Base-by-base conservation (phyloP, 2,329 filamentous ascomycete genomes). In the Stachybotrys elegans region DNA sequence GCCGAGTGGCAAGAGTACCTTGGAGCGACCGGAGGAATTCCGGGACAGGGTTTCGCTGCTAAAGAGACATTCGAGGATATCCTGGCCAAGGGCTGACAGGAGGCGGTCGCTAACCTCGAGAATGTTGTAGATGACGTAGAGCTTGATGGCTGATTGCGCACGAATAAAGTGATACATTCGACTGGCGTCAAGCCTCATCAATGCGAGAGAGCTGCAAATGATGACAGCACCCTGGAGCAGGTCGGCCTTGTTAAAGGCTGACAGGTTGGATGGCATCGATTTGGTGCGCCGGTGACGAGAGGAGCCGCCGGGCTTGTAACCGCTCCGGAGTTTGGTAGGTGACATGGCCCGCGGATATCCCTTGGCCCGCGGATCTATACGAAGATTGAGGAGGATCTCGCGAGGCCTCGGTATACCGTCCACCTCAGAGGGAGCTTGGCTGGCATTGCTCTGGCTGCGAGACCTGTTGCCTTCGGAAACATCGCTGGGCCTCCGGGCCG, bases 101-200 rank as follows among this genome's bases (percentile, higher is more conserved):
- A 98, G 76, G 7, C 91, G 85, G 64, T 98, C 93, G 43, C 86
- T 86, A 2, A 94, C 87, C 67, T 98, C 93, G 5, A 98, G 79
- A 25, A 96, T 88, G 59, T 98, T 98, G 73, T 95, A 98, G 44
- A 98, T 97, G 47, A 98, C 93, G 62, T 98, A 98, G 11, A 98
- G 78, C 62, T 98, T 98, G 69, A 98, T 96, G 7, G 92, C 91
- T 2, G 91, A 92, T 64, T 98, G 93, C 0, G 90, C 93, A 38
- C 92, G 85, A 55, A 98, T 95, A 57, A 91, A 91, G 63, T 98
- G 93, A 59, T 98, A 98, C 88, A 97, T 96, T 42, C 91, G 82
- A 60, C 91, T 96, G 6, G 93, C 93, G 61, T 98, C 94, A 37
- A 98, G 84, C 20, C 81, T 84, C 83, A 95, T 92, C 41, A 98